Percentiles rank a stretch among this genome's conserved stretches.
Conservation (phyloP, 768 basidiomycete species). For the Boletus pseudo-olivaceus region DNA sequence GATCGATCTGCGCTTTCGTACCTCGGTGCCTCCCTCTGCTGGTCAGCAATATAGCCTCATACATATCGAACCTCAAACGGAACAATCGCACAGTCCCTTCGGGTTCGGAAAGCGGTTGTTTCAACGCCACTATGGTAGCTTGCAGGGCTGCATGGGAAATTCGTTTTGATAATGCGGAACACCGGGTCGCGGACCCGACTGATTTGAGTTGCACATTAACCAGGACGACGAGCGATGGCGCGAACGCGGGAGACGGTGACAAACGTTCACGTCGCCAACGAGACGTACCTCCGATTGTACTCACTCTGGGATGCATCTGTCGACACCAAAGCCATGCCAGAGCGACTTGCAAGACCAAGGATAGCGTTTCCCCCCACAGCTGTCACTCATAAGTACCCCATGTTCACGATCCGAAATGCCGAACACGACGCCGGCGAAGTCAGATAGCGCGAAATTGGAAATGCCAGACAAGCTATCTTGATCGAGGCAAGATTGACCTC, state of each 20-base stretch:
- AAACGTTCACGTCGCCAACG: background rate
- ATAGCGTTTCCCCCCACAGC: background rate
- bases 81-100: background rate
- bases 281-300: background rate
- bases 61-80: background rate
- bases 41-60: background rate
- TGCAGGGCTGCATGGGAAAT: slow-evolving; percentile 2
- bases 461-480: background rate
- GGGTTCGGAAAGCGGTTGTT: slow-evolving; percentile 5
- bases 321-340: background rate
- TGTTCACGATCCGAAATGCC: background rate
- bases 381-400: background rate
- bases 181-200: background rate
- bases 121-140: slow-evolving; percentile 1
- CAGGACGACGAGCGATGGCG: background rate
- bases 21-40: background rate
- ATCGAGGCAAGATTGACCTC: background rate
- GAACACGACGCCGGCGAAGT: background rate
- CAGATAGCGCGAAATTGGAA: background rate
- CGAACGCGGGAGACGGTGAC: background rate
- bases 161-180: background rate
- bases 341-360: background rate
- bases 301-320: background rate
- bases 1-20: slow-evolving; percentile 3
- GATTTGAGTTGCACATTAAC: background rate